A percentile compares a stretch with the other conserved stretches of the same genome.
These are phyloP conservation scores for Barnettozyma populi DNA, from an alignment of 805 yeast species.

Conservation along the genomic window DNA sequence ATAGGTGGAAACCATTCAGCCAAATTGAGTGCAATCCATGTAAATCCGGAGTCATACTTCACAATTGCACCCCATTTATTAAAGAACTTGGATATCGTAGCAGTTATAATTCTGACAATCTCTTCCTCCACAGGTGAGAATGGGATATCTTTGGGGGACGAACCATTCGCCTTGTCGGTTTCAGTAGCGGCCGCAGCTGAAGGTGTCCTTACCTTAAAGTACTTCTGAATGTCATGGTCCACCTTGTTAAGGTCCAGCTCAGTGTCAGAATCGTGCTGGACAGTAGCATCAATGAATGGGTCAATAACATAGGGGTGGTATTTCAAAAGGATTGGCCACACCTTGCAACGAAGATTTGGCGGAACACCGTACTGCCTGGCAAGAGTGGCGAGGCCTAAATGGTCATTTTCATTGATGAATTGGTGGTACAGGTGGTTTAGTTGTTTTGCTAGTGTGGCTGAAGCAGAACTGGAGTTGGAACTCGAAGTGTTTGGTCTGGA, in stretches of 20 bases:
- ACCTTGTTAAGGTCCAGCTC: conserved; percentile 31
- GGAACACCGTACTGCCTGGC: conserved; percentile 87
- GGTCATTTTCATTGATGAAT: conserved; percentile 55
- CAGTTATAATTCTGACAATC: conserved; percentile 51
- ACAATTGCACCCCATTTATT: conserved; percentile 74
- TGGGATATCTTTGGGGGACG: conserved; percentile 14
- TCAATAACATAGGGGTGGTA: conserved; percentile 80
- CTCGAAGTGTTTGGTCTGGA: conserved; percentile 2
- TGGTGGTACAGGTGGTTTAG: conserved; percentile 46
- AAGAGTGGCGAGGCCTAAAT: conserved; percentile 68
- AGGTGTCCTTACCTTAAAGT: conserved; percentile 38
- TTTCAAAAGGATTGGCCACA: conserved; percentile 80
- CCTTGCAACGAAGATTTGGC: conserved; percentile 65
- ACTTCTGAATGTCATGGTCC: conserved; percentile 54
- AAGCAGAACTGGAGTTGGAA: conserved; percentile 11
- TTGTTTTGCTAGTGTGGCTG: conserved; percentile 5
- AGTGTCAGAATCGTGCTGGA: conserved; percentile 30
- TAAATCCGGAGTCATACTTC: conserved; percentile 73
- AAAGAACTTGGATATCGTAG: conserved; percentile 58
- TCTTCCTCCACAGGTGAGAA: conserved; percentile 39
- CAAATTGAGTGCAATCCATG: conserved; percentile 83
- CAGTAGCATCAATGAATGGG: conserved; percentile 58
- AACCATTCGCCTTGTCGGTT: neutral
- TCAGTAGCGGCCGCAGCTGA: neutral
- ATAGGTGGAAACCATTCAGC: conserved; percentile 82